A percentile compares a stretch with the other conserved stretches of the same genome.
Conservation (phyloP, 208 protist species). For the Dictyostelium gargantuum region DNA sequence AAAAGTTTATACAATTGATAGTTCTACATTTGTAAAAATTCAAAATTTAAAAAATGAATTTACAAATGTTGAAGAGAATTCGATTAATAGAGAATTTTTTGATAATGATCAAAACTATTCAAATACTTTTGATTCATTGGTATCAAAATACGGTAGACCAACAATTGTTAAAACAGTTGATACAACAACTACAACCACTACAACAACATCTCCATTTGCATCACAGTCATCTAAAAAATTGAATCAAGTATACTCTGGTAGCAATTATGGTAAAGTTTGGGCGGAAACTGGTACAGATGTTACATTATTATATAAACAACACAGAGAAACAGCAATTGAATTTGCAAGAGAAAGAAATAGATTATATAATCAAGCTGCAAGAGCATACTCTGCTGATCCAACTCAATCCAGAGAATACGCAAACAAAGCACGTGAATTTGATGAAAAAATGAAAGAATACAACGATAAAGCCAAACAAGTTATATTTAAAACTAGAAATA, state of each 20-base stretch:
- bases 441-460: conserved; percentile 17
- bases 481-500: conserved; percentile 23
- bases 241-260: neutral
- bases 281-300: neutral
- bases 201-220: neutral
- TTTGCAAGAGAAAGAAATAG: conserved; percentile 27
- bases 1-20: neutral
- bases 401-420: neutral
- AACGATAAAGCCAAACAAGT: neutral
- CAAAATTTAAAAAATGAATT: neutral
- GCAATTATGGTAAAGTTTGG: neutral
- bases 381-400: neutral
- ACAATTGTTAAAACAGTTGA: neutral
- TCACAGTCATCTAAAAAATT: neutral
- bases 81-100: neutral
- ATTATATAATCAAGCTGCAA: neutral
- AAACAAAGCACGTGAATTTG: neutral
- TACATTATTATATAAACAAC: neutral
- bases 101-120: neutral
- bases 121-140: neutral
- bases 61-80: neutral
- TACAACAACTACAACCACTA: neutral
- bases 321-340: neutral
- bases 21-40: neutral
- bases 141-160: neutral